Evolutionary conservation across 768 basidiomycete genomes (phyloP).

Genomic region (Hygrophorus pudorinus): DNA sequence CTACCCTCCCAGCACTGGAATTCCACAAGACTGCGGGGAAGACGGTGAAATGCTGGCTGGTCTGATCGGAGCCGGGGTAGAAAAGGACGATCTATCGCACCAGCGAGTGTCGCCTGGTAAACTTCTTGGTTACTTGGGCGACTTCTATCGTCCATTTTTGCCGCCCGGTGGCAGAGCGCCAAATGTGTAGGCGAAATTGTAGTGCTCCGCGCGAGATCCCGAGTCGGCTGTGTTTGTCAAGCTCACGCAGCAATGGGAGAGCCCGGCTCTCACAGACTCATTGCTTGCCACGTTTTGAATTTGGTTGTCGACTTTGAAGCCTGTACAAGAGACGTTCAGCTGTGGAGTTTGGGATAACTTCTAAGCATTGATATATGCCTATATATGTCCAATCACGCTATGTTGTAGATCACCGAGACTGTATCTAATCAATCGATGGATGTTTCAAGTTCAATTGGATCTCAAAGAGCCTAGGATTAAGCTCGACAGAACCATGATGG

Average conservation of each 20-base stretch:
- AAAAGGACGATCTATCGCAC: slow-evolving; percentile 42
- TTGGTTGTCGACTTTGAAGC: not conserved
- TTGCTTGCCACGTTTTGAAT: slow-evolving; percentile 5
- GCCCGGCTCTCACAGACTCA: slow-evolving; percentile 30
- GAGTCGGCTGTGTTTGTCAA: not conserved
- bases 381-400: no score
- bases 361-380: no score
- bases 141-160: slow-evolving; percentile 7
- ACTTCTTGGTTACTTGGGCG: slow-evolving; percentile 35
- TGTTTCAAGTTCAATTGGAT: no score
- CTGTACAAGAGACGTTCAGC: not conserved
- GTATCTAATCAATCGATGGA: no score
- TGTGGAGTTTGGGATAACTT: not conserved
- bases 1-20: slow-evolving; percentile 57
- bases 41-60: slow-evolving; percentile 21
- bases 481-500: no score
- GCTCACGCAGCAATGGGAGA: slow-evolving; percentile 9
- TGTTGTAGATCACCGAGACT: no score
- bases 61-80: slow-evolving; percentile 55
- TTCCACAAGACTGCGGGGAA: slow-evolving; percentile 45
- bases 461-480: no score
- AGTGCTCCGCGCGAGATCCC: no score
- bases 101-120: slow-evolving; percentile 42
- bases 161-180: slow-evolving; percentile 8
- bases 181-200: no score